phyloP scores from a whole-genome alignment of 1,284 basidiomycete species.

The Hymenochaete sp. region DNA sequence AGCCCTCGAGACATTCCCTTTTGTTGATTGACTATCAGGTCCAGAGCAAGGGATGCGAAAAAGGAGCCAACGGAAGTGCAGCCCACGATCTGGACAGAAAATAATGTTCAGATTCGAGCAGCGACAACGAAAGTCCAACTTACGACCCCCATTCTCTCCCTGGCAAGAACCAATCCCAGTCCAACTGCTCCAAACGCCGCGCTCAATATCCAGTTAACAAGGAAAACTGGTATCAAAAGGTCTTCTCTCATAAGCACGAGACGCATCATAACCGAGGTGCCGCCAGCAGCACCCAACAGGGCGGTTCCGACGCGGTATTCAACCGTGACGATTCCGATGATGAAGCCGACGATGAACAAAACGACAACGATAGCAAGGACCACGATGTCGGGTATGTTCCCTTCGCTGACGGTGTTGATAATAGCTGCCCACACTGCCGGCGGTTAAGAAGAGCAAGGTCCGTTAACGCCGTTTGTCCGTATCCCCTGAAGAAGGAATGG shows the following conservation, averaged over 20 bases:
- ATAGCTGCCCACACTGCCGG: conserved; percentile 49
- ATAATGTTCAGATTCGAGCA: conserved; percentile 6
- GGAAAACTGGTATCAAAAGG: conserved; percentile 39
- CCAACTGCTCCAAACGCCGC: conserved; percentile 34
- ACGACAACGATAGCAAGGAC: conserved; percentile 40
- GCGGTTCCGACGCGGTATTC: conserved; percentile 38
- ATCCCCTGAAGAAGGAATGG: conserved; percentile 8
- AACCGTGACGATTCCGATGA: conserved; percentile 43
- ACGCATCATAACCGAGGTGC: conserved; percentile 49
- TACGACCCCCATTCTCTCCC: conserved; percentile 46
- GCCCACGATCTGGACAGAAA: conserved; percentile 32
- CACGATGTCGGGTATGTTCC: conserved; percentile 42
- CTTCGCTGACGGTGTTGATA: conserved; percentile 42
- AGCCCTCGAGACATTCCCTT: conserved; percentile 54
- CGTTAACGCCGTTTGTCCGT: conserved; percentile 7
- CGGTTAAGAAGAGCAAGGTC: conserved; percentile 1
- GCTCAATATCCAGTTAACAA: conserved; percentile 47
- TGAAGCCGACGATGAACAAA: conserved; percentile 42
- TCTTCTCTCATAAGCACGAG: conserved; percentile 40
- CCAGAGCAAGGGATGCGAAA: conserved; percentile 43
- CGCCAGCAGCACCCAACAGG: conserved; percentile 39
- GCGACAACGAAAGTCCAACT: conserved; percentile 22
- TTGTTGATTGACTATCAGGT: conserved; percentile 49
- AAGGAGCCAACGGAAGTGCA: conserved; percentile 55
- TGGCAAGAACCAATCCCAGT: conserved; percentile 34